Conservation (phyloP, 257 asterid species). For the Osmanthus fragrans region DNA sequence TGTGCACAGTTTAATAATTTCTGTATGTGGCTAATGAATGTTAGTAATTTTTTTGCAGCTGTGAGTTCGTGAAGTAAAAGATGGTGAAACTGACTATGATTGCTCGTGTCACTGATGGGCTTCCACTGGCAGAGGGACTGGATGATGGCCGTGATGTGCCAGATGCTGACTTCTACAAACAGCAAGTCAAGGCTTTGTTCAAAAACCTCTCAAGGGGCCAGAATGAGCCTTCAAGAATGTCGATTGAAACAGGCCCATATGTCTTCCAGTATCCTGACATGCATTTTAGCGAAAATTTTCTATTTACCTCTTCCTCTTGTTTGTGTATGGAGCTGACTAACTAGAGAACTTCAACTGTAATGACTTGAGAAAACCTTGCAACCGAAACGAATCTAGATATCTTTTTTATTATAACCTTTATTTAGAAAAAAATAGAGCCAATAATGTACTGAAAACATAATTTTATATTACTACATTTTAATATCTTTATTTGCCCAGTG, state of each 20-base stretch:
- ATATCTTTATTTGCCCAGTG: neutral
- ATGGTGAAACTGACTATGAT: constrained; percentile 96
- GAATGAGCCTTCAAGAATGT: constrained; percentile 91
- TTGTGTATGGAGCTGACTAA: constrained; percentile 15
- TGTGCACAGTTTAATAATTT: neutral
- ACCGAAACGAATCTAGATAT: neutral
- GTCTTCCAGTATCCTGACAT: constrained; percentile 84
- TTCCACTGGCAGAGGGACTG: constrained; percentile 85
- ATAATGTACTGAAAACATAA: neutral
- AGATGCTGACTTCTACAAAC: constrained; percentile 80
- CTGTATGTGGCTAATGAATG: neutral
- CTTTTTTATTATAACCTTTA: neutral
- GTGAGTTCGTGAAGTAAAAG: constrained; percentile 39
- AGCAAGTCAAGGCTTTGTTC: constrained; percentile 84
- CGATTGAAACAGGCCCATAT: constrained; percentile 86
- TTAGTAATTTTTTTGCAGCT: constrained; percentile 27
- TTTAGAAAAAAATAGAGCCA: neutral
- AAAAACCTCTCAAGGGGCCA: constrained; percentile 85
- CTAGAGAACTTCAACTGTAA: constrained; percentile 8
- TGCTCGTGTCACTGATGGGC: constrained; percentile 97
- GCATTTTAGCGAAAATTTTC: constrained; percentile 9
- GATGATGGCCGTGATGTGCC: constrained; percentile 93
- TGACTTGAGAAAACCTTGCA: neutral
- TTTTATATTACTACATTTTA: neutral
- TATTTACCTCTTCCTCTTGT: constrained; percentile 1